Base-by-base conservation (phyloP, 192 early-diverging fungal species). In the Pilobolus umbonatus region DNA sequence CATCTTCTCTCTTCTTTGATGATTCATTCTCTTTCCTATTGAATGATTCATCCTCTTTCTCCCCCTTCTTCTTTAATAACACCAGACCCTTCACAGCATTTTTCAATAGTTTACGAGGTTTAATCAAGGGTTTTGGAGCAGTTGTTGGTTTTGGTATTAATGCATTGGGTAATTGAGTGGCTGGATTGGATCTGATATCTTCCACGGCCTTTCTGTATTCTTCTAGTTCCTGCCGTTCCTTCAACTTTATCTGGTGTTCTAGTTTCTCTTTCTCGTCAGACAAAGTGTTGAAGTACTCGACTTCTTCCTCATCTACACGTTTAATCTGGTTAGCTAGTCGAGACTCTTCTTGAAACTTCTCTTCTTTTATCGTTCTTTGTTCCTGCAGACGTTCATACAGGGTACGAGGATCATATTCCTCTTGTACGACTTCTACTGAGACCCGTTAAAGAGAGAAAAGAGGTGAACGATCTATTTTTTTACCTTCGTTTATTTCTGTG, bases 371-470 rank as follows among this genome's bases (percentile, higher is more conserved):
- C 25, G 66, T 67, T 43, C 76, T 79, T 60, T 89, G 85, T 58
- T 87, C 87, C 58, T 87, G 84, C 14, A 89, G 65, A n/a, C 80
- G 80, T 61, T 89, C 87, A 54, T 79, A 89, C 14, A 89, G 75
- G 10, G 87, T 89, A 7, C 87, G 80, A 25, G 87, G 82, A 51
- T 89, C 87, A 58, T 87, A 87, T 50, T 50, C 48, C 12, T 45
- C 25, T 24, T 55, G 42, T 49, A 54, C 36, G 48, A 35, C 39
- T 34, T 35, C 52, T 40, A 17, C 15, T 35, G 12, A 7, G 22
- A 52, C 6, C 5, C 0, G 30, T 25, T 24, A 50, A 48, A 2
- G 7, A 40, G 3, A 38, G 9, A 35, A 34, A 11, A 24, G 15
- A 10, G 15, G 4, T 7, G 4, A 17, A n/a, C n/a, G n/a, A 1